Conservation (phyloP, 768 basidiomycete species). For the Hericium rajendrae region DNA sequence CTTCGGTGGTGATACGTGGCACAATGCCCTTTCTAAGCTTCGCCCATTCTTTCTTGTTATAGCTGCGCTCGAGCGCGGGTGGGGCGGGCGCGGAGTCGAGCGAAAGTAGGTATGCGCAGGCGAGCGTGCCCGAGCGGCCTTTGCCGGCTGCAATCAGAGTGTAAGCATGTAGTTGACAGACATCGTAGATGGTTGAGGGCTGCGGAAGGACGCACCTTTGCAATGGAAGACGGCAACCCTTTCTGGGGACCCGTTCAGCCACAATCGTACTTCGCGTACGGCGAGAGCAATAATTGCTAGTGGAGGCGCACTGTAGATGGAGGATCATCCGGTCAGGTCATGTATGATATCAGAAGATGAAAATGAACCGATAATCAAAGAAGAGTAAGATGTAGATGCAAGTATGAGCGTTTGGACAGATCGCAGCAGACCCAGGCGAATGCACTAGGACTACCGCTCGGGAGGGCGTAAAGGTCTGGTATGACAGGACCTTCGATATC, state of each 20-base stretch:
- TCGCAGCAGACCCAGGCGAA: no score
- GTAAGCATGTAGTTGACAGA: not conserved
- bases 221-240: constrained; percentile 79
- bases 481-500: not conserved
- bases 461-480: no score
- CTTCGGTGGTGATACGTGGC: not conserved
- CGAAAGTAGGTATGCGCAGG: constrained; percentile 73
- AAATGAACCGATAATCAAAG: not conserved
- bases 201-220: constrained; percentile 44
- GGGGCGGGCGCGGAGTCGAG: constrained; percentile 37
- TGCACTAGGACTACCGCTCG: no score
- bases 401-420: no score
- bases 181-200: not conserved
- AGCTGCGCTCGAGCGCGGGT: constrained; percentile 37
- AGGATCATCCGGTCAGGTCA: not conserved
- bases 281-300: constrained; percentile 64
- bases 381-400: no score
- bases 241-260: constrained; percentile 56
- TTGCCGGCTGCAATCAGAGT: constrained; percentile 49
- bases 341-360: not conserved
- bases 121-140: constrained; percentile 79
- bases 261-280: constrained; percentile 62
- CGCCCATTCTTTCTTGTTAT: constrained; percentile 32
- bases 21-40: not conserved
- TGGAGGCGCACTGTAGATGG: constrained; percentile 54